These are phyloP conservation scores for Euptelea pleiosperma DNA, from an alignment of 164 flowering plant species.

Conservation along the genomic window DNA sequence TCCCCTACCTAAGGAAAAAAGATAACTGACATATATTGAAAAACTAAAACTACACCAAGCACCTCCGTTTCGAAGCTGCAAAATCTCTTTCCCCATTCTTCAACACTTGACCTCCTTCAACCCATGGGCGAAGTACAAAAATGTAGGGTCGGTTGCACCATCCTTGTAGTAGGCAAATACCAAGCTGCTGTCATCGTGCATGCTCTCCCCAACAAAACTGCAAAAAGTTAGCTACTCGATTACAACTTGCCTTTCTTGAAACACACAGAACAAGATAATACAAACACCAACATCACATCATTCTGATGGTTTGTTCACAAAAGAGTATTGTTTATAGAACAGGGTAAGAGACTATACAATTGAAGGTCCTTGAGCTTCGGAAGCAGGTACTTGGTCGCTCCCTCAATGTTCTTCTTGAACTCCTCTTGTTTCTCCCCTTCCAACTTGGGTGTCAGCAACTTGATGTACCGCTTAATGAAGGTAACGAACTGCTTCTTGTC, in stretches of 20 bases:
- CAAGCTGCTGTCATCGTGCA: slow-evolving; percentile 56
- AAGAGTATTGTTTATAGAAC: neutral
- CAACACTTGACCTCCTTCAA: slow-evolving; percentile 55
- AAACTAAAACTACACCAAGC: too few species aligned
- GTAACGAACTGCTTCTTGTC: slow-evolving; percentile 78
- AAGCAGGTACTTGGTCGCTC: slow-evolving; percentile 69
- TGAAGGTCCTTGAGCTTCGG: slow-evolving; percentile 70
- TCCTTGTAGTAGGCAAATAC: slow-evolving; percentile 90
- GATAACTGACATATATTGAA: too few species aligned
- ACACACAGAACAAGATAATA: too few species aligned
- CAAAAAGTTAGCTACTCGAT: neutral
- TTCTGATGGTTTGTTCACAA: too few species aligned
- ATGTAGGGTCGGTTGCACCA: slow-evolving; percentile 72
- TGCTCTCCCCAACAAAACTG: slow-evolving; percentile 88
- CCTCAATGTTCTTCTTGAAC: slow-evolving; percentile 72
- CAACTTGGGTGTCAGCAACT: slow-evolving; percentile 62
- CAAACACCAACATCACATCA: too few species aligned
- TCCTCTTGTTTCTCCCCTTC: slow-evolving; percentile 55
- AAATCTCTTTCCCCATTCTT: too few species aligned
- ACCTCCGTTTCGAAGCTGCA: too few species aligned
- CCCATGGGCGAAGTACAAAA: slow-evolving; percentile 53
- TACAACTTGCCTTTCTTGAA: too few species aligned
- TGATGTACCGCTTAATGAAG: slow-evolving; percentile 63
- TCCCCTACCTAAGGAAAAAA: too few species aligned
- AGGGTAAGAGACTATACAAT: slow-evolving; percentile 39